Percentiles rank a stretch among this genome's conserved stretches.
phyloP scores from a whole-genome alignment of 2,329 filamentous ascomycete genomes.

The Zopfia rhizophila region DNA sequence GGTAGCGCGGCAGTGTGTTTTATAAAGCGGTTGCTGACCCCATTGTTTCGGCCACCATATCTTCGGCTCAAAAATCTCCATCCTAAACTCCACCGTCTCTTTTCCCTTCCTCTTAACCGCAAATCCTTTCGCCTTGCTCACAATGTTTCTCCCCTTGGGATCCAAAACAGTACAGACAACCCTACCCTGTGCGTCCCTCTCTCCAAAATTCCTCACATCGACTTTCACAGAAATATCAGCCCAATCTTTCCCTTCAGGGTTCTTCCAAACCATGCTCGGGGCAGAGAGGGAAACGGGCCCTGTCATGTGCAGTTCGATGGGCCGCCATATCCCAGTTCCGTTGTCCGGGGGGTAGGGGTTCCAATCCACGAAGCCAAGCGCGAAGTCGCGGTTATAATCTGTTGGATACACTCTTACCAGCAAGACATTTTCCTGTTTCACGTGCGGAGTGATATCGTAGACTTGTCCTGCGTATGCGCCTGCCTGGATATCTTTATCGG shows the following conservation, averaged over 20 bases:
- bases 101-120: conserved; percentile 32
- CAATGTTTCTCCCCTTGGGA: conserved; percentile 9
- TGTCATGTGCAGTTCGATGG: conserved; percentile 66
- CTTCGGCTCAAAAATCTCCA: conserved; percentile 55
- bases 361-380: conserved; percentile 70
- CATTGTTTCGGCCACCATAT: conserved; percentile 72
- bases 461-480: conserved; percentile 67
- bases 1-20: conserved; percentile 40
- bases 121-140: conserved; percentile 22
- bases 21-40: conserved; percentile 67
- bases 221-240: conserved; percentile 28
- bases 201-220: conserved; percentile 33
- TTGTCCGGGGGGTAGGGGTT: conserved; percentile 71
- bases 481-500: conserved; percentile 59
- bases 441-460: conserved; percentile 63
- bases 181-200: conserved; percentile 18
- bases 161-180: conserved; percentile 26
- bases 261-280: conserved; percentile 38
- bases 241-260: conserved; percentile 21
- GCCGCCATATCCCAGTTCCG: conserved; percentile 71
- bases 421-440: conserved; percentile 61
- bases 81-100: conserved; percentile 53
- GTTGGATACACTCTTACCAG: conserved; percentile 67
- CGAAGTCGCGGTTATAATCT: conserved; percentile 68
- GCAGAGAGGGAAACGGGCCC: conserved; percentile 55